These are phyloP conservation scores for Nemania sp. DNA, from an alignment of 2,329 filamentous ascomycete genomes.

Conservation along the genomic window DNA sequence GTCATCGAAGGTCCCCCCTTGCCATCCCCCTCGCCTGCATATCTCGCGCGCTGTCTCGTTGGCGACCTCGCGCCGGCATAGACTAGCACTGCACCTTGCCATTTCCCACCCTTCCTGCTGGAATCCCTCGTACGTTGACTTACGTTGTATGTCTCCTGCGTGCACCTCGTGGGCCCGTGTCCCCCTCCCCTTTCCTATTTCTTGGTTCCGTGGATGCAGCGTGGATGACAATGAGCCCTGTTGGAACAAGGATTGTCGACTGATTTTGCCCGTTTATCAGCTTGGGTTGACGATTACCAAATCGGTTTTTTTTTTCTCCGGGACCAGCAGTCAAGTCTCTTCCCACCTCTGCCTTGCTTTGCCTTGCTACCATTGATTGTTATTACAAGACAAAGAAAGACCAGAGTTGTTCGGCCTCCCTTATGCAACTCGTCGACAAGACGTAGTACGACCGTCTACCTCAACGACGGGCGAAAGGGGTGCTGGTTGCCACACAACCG, in stretches of 20 bases:
- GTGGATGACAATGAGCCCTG: background rate
- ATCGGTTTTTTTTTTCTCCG: background rate
- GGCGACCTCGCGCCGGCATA: slow-evolving; percentile 39
- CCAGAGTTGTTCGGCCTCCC: too few species aligned
- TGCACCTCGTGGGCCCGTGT: slow-evolving; percentile 13
- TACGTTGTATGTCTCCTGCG: background rate
- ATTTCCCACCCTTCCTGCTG: slow-evolving; percentile 35
- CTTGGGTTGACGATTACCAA: background rate
- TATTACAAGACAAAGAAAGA: too few species aligned
- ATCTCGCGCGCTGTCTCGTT: slow-evolving; percentile 18
- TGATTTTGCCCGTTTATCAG: background rate
- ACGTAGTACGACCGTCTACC: background rate
- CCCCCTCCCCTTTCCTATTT: slow-evolving; percentile 19
- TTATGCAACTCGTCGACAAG: background rate
- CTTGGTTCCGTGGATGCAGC: background rate
- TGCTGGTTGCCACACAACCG: too few species aligned
- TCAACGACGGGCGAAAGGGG: too few species aligned
- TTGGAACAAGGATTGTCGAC: too few species aligned
- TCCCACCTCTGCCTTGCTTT: too few species aligned
- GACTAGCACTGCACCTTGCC: slow-evolving; percentile 31
- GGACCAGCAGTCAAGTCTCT: too few species aligned
- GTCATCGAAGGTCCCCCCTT: slow-evolving; percentile 7
- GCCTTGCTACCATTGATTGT: too few species aligned
- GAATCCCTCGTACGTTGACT: slow-evolving; percentile 29
- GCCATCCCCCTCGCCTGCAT: slow-evolving; percentile 12